Percentiles rank a stretch among this genome's conserved stretches.
These are phyloP conservation scores for Chamaenerion angustifolium DNA, from an alignment of 345 rosid species.

Conservation along the genomic window DNA sequence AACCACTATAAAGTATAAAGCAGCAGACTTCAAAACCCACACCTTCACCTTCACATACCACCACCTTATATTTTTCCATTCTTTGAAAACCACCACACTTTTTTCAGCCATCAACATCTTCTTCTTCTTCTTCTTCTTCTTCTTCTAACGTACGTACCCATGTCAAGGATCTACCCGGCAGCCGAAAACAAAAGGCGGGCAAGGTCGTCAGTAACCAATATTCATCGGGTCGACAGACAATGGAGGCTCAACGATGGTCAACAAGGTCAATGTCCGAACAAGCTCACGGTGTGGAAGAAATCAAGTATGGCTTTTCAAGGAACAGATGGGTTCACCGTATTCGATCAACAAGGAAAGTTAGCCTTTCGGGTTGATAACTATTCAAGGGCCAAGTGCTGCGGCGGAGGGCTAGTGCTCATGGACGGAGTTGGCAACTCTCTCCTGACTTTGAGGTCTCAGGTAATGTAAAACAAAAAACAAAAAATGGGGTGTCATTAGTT, in stretches of 20 bases:
- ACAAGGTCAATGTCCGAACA: neutral
- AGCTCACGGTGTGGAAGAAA: slow-evolving; percentile 37
- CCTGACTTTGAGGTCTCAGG: slow-evolving; percentile 30
- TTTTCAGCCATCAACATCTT: too few species aligned
- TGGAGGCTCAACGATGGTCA: neutral
- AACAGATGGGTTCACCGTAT: slow-evolving; percentile 46
- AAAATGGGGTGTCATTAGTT: too few species aligned
- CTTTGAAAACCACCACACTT: neutral
- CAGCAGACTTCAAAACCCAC: neutral
- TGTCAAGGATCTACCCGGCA: slow-evolving; percentile 29
- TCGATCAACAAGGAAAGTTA: slow-evolving; percentile 24
- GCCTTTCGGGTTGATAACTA: slow-evolving; percentile 44
- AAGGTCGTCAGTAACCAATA: neutral
- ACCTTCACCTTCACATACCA: neutral
- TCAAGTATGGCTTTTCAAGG: slow-evolving; percentile 50
- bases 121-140: neutral
- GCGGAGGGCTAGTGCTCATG: slow-evolving; percentile 27
- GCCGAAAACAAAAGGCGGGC: neutral
- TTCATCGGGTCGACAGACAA: too few species aligned
- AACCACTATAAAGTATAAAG: neutral
- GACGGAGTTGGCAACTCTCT: slow-evolving; percentile 38
- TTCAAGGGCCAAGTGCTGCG: slow-evolving; percentile 19
- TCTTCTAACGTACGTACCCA: slow-evolving; percentile 3
- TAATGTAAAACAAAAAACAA: too few species aligned
- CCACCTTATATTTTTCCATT: neutral